Base-by-base conservation (phyloP, 352 stramenopile species). In the Phytophthora ohioensis region DNA sequence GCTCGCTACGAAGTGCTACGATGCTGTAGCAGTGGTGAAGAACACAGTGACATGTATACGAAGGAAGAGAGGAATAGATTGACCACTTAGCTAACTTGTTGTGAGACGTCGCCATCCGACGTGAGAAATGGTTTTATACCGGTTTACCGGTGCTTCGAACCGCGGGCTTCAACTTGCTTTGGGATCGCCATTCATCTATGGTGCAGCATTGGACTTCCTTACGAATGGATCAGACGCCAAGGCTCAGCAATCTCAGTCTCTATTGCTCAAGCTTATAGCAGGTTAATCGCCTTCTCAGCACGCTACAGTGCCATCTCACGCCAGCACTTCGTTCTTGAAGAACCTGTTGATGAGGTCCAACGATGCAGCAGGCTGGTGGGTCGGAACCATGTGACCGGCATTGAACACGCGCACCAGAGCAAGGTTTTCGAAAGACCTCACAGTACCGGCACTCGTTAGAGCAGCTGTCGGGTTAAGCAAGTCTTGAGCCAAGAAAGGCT, bases 381-480 rank as follows among this genome's bases (percentile, higher is more conserved):
- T 84, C 4, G 82, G 75, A 11, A 85, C 82, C 79, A 88, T 85
- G 66, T 90, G 82, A 11, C 81, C 81, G 11, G 81, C 79, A 35
- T 88, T 82, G 57, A 76, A 87, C 13, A 91, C 42, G 41, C 81
- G 71, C 8, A 91, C 64, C 30, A 91, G 75, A n/a, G 76, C 71
- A 8, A 90, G 70, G 35, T 78, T 79, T 12, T 74, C 62, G 36
- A 75, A 84, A 13, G 61, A 64, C 7, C 88, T 83, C 8, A 69
- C 90, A 59, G 42, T 57, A 9, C 68, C 63, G 15, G 57, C 32
- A 2, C 68, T 30, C 31, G 39, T 60, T 13, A 54, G 38, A 32
- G 57, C 38, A 9, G 61, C 41, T 12, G 45, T 41, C 21, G 71
- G 64, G 8, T 71, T 59, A 3, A 76, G 36, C 32, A 48, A 45